Evolutionary conservation across 1,284 basidiomycete species (phyloP), one percentile per base, ranked within the genome.

Genomic region (Ganoderma lucidum): DNA sequence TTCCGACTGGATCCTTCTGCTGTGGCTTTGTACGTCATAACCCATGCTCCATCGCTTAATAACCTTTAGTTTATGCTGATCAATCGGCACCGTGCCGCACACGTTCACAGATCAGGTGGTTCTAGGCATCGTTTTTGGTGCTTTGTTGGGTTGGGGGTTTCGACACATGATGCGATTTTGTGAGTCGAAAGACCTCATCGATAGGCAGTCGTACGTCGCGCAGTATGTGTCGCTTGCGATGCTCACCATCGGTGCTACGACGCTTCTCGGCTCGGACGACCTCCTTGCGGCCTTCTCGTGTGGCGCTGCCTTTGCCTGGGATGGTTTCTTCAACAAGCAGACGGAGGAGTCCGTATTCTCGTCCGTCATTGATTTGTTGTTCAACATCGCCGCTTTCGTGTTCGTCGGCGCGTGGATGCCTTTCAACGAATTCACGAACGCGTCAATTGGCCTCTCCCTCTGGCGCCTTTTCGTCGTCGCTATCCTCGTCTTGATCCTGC

Each of bases 301-400:
- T 77, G 98, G 98, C 30, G 93, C 94, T 3, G 96, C 96, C 1
- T 99, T 99, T 78, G 98, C 97, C 0, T 99, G 97, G 97, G 97
- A 99, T 75, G 95, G 97, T 71, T 98, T 98, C 86, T 98, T 98
- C 86, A 97, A 97, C 82, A 90, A 92, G 74, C 96, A 98, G 75
- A 99, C 97, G 1, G 97, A 98, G 79, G 95, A 97, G 79, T 88
- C 94, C 37, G 93, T 97, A 74, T 99, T 99, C 84, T 96, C 93
- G 75, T 96, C 94, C 81, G 97, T 99, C 76, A 96, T 99, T 78
- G 97, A 96, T 80, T 81, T 96, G 73, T 83, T 97, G 68, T 96
- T 97, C 88, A 97, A 97, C 82, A 88, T 94, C 70, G 93, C 94
- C 28, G 90, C 91, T 1, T 98, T 98, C 83, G 90, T 98, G 67